Conservation (phyloP, 2,329 filamentous ascomycete genomes). For the Fusarium xyrophilum region DNA sequence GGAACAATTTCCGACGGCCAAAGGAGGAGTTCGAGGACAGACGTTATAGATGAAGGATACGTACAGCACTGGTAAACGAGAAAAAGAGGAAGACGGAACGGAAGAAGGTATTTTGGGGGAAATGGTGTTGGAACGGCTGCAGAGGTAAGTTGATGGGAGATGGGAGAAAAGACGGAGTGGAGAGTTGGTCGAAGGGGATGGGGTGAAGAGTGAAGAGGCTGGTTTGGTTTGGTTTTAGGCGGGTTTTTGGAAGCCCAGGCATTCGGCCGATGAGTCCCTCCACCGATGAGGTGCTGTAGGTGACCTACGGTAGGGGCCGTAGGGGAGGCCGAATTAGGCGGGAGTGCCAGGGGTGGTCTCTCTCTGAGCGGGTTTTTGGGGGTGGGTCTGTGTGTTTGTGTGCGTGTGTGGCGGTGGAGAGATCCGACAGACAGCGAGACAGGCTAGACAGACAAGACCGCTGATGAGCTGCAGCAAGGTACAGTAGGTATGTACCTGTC, state of each 20-base stretch:
- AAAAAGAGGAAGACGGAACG: slow-evolving; percentile 28
- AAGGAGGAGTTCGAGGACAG: slow-evolving; percentile 24
- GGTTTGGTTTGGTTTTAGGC: slow-evolving; percentile 38
- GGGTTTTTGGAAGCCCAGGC: slow-evolving; percentile 35
- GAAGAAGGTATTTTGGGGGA: slow-evolving; percentile 17
- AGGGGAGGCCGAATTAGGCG: slow-evolving; percentile 35
- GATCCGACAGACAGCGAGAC: slow-evolving; percentile 1
- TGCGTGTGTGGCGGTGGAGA: slow-evolving; percentile 35
- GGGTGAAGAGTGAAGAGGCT: slow-evolving; percentile 35
- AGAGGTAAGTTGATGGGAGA: slow-evolving; percentile 30
- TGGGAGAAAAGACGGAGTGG: slow-evolving; percentile 31
- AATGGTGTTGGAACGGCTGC: slow-evolving; percentile 30
- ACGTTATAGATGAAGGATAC: slow-evolving; percentile 10
- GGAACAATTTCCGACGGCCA: slow-evolving; percentile 11
- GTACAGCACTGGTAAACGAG: slow-evolving; percentile 22
- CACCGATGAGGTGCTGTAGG: not conserved
- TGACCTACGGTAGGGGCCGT: slow-evolving; percentile 4
- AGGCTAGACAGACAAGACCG: not conserved
- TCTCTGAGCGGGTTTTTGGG: slow-evolving; percentile 24
- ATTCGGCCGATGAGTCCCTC: slow-evolving; percentile 22
- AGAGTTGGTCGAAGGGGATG: slow-evolving; percentile 15
- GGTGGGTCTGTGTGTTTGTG: slow-evolving; percentile 31
- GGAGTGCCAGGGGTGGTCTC: slow-evolving; percentile 23
- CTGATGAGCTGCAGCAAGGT: slow-evolving; percentile 23
- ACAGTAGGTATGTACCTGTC: not conserved